These are phyloP conservation scores for Ceriops zippeliana DNA, from an alignment of 345 rosid genomes.

Conservation along the genomic window DNA sequence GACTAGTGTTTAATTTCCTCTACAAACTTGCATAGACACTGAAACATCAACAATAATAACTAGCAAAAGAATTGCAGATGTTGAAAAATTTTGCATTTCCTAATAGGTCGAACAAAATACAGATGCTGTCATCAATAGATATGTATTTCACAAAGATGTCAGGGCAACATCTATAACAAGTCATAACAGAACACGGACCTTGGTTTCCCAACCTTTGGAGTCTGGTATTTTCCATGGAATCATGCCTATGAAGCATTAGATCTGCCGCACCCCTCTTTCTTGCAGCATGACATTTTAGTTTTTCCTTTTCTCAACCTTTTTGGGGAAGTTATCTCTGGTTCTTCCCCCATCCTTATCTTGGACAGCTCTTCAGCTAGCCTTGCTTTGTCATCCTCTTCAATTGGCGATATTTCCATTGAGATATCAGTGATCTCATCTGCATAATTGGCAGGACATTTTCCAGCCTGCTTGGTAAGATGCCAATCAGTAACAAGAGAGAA, in stretches of 20 bases:
- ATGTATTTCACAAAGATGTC: neutral
- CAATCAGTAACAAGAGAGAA: conserved; percentile 22
- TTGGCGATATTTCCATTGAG: conserved; percentile 33
- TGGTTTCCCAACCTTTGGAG: conserved; percentile 14
- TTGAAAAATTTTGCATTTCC: neutral
- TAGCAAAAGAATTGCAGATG: neutral
- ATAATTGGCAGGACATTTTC: conserved; percentile 30
- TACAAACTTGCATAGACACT: neutral
- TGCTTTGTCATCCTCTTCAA: conserved; percentile 49
- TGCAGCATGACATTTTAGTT: conserved; percentile 14
- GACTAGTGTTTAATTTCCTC: conserved; percentile 1
- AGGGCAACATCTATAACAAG: neutral
- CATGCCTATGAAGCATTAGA: conserved; percentile 9
- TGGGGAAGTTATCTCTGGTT: conserved; percentile 31
- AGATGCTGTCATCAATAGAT: neutral
- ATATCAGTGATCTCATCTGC: conserved; percentile 27
- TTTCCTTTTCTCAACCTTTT: conserved; percentile 25
- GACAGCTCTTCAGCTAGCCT: conserved; percentile 70
- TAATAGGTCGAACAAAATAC: neutral
- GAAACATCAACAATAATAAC: conserved; percentile 1
- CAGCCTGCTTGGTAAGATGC: conserved; percentile 45
- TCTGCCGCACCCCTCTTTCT: conserved; percentile 23
- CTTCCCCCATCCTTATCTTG: conserved; percentile 64
- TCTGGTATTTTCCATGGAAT: conserved; percentile 15
- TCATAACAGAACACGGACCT: conserved; percentile 27